phyloP scores from a whole-genome alignment of 495 filamentous ascomycete genomes.

The Extremus antarcticus region DNA sequence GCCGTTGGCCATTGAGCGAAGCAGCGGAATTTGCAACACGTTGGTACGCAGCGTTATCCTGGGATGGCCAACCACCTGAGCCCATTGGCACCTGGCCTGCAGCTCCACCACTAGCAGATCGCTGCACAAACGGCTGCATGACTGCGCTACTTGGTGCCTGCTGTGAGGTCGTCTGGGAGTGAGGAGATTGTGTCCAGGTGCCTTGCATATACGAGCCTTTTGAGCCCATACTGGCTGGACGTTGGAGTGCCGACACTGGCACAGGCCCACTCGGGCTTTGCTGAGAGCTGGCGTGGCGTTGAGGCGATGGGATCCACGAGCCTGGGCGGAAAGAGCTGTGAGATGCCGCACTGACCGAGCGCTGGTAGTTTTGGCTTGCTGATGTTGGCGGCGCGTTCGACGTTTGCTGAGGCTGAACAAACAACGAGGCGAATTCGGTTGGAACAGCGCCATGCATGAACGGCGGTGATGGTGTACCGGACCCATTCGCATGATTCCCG shows the following conservation, averaged over 20 bases:
- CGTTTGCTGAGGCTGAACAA: neutral
- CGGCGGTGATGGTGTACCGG: neutral
- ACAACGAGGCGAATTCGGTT: neutral
- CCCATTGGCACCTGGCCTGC: neutral
- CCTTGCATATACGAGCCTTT: neutral
- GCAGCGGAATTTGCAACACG: neutral
- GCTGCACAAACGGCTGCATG: neutral
- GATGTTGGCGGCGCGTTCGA: too few species aligned
- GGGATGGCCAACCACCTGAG: neutral
- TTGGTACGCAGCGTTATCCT: too few species aligned
- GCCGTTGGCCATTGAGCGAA: neutral
- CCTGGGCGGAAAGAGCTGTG: neutral
- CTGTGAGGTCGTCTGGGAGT: neutral
- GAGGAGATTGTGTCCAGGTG: neutral
- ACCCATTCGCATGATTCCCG: neutral
- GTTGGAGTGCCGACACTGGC: neutral
- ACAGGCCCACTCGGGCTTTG: neutral
- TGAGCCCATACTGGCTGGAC: neutral
- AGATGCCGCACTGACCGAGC: neutral
- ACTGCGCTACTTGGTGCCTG: neutral
- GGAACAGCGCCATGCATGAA: neutral
- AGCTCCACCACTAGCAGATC: neutral
- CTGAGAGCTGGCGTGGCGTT: neutral
- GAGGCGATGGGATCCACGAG: neutral
- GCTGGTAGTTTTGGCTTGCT: too few species aligned